Conservation (phyloP, 2,329 filamentous ascomycete genomes). For the Aspergillus piperis region DNA sequence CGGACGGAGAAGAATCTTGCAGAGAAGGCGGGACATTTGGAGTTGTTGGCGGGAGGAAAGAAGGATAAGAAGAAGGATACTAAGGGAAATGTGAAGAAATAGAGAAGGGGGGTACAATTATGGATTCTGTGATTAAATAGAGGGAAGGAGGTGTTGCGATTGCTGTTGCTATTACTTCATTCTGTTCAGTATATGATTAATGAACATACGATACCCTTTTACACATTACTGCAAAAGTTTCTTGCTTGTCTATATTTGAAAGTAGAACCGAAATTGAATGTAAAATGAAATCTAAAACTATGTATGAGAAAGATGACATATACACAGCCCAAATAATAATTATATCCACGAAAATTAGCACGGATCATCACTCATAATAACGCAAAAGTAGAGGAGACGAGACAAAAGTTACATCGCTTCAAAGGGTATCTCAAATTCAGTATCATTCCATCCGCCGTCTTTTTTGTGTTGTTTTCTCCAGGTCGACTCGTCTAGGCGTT, state of each 20-base stretch:
- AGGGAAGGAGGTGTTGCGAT: not conserved
- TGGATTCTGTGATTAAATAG: not conserved
- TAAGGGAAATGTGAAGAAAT: conserved; percentile 23
- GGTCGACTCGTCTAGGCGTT: not conserved
- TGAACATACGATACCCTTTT: conserved; percentile 9
- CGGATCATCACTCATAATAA: conserved; percentile 15
- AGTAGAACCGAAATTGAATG: not conserved
- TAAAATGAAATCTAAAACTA: not conserved
- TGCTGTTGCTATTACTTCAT: not conserved
- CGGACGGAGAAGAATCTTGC: conserved; percentile 69
- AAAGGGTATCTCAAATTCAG: conserved; percentile 41
- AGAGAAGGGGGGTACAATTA: not conserved
- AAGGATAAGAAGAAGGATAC: conserved; percentile 51
- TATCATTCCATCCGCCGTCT: conserved; percentile 30
- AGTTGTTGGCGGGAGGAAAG: conserved; percentile 67
- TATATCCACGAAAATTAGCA: conserved; percentile 3
- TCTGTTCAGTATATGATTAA: conserved; percentile 4
- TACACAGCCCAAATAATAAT: conserved; percentile 1
- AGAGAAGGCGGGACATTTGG: conserved; percentile 68
- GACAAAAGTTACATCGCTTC: conserved; percentile 19
- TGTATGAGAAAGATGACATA: not conserved
- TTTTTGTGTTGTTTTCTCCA: conserved; percentile 4
- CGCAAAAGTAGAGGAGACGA: conserved; percentile 14
- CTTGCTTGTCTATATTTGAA: not conserved
- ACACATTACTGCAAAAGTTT: not conserved